Evolutionary conservation across 371 early-diverging fungal species (phyloP).

Genomic region (Apophysomyces variabilis): DNA sequence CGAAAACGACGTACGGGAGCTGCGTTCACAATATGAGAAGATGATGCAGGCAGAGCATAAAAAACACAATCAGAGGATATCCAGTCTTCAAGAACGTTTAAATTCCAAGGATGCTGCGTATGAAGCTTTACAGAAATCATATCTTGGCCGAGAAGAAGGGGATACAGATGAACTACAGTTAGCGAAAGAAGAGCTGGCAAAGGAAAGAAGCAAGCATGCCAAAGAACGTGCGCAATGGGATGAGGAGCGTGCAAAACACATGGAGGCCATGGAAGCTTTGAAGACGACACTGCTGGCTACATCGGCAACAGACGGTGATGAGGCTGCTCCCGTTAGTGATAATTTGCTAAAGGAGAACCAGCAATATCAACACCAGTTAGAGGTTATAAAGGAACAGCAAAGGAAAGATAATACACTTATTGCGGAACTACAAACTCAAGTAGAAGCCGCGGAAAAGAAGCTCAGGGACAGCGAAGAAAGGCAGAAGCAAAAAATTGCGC

Average conservation of each 20-base stretch:
- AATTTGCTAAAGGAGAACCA: background rate
- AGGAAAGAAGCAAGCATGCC: constrained; percentile 9
- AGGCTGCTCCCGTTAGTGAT: background rate
- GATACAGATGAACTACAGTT: constrained; percentile 20
- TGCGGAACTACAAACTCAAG: constrained; percentile 32
- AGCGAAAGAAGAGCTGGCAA: constrained; percentile 21
- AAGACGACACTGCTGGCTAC: background rate
- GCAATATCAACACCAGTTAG: constrained; percentile 10
- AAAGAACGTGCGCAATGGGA: constrained; percentile 13
- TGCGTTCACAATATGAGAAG: constrained; percentile 27
- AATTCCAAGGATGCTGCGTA: constrained; percentile 34
- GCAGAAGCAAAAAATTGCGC: background rate
- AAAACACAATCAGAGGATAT: constrained; percentile 34
- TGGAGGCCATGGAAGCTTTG: background rate
- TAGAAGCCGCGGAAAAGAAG: background rate
- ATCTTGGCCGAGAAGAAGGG: background rate
- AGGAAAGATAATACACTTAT: constrained; percentile 29
- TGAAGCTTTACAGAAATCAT: constrained; percentile 17
- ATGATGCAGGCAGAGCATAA: constrained; percentile 33
- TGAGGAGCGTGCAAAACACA: constrained; percentile 3
- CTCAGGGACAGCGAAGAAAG: constrained; percentile 4
- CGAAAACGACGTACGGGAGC: constrained; percentile 23
- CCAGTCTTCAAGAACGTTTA: constrained; percentile 34
- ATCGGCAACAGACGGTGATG: background rate
- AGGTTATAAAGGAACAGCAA: constrained; percentile 10